Evolutionary conservation across 139 green algal genomes (phyloP), one percentile per base, ranked within the genome.

Genomic region (Zygnema circumcarinatum): DNA sequence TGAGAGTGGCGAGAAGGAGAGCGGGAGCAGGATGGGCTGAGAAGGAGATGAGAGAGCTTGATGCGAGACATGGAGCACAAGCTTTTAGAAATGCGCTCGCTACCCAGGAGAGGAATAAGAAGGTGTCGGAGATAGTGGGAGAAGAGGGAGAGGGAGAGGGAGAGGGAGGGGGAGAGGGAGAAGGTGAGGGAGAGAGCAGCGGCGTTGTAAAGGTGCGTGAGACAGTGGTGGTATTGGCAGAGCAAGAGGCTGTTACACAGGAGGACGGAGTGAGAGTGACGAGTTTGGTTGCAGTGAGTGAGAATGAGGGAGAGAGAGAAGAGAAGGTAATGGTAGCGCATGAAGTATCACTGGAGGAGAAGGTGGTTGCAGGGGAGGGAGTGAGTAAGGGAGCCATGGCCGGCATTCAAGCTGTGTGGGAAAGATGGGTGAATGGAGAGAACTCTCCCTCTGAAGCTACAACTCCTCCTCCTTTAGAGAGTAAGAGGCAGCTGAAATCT

Each of bases 161-260:
- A 38, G 29, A 74, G 74, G 74, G 20, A 31, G 32, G 32, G 72
- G 25, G 81, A 54, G 56, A 87, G 81, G 36, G 73, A 87, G 53
- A 53, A 74, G 62, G 53, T 56, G n/a, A 67, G n/a, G 39, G 73
- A 87, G 79, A 29, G 54, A 53, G 56, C 2, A 7, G 35, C 56
- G 80, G 79, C 69, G 11, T 3, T 11, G 69, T 25, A 56, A 7
- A 41, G 11, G 11, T 25, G 38, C 7, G 16, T 3, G 16, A 7
- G 69, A 78, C 39, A 78, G 16, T 11, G 56, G n/a, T 85, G 2
- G 22, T 85, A 33, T 85, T 41, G 75, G 68, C 56, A 42, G 56
- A 42, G 0, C n/a, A 47, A 86, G 33, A 74, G 68, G 56, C 32
- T 83, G 68, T 41, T 83, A 35, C 41, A 7, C 36, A 83, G 76